These are phyloP conservation scores for Penicillium concentricum DNA, from an alignment of 2,329 filamentous ascomycete genomes.

Conservation along the genomic window DNA sequence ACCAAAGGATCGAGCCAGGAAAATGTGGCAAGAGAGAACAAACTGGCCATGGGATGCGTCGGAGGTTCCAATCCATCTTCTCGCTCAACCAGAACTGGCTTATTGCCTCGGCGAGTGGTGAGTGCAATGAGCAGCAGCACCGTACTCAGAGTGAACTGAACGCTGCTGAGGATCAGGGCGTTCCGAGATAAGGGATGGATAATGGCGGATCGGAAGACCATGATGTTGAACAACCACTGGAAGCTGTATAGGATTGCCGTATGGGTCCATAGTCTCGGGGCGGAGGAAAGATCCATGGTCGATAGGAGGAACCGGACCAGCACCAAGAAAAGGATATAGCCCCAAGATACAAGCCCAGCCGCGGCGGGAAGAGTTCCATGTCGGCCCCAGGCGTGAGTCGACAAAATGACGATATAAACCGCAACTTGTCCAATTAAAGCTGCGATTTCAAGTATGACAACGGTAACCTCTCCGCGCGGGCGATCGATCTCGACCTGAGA, in stretches of 20 bases:
- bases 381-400: constrained; percentile 59
- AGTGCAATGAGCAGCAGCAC: constrained; percentile 74
- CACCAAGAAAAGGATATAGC: constrained; percentile 74
- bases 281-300: constrained; percentile 60
- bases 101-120: constrained; percentile 87
- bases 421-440: constrained; percentile 70
- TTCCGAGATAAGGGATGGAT: constrained; percentile 69
- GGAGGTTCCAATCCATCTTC: constrained; percentile 86
- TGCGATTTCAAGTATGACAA: constrained; percentile 72
- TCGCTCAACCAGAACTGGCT: constrained; percentile 81
- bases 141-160: constrained; percentile 72
- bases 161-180: constrained; percentile 64
- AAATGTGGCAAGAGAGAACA: constrained; percentile 85
- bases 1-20: constrained; percentile 88
- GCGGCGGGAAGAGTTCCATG: constrained; percentile 61
- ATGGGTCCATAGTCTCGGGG: constrained; percentile 86
- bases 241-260: constrained; percentile 79
- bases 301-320: constrained; percentile 68
- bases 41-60: constrained; percentile 79
- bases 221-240: constrained; percentile 74
- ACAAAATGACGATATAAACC: constrained; percentile 65
- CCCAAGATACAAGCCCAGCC: constrained; percentile 71
- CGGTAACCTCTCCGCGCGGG: constrained; percentile 69
- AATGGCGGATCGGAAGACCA: constrained; percentile 80
- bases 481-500: constrained; percentile 65